Base-by-base conservation (phyloP, 306 rosid genomes). In the Alnus glutinosa region DNA sequence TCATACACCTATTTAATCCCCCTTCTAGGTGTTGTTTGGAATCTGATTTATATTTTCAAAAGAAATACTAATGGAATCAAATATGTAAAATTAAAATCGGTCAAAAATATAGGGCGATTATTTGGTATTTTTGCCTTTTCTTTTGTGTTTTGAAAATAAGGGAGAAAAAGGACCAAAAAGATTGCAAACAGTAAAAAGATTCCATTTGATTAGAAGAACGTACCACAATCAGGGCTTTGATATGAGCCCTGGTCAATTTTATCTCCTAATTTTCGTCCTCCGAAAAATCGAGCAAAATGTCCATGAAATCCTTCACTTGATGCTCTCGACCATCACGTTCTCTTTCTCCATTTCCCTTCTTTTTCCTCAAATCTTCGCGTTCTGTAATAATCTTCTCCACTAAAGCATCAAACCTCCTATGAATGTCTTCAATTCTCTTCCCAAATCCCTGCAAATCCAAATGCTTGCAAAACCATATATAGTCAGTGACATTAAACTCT, bases 191-290 rank as follows among this genome's bases (percentile, higher is more conserved):
- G 46, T 4, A 42, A 42, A 42, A 42, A 5, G 0, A 42, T 4
- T 5, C 46, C 8, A 42, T 42, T 42, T 42, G 46, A 42, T 42
- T 5, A 55, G 7, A 55, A 18, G 9, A 46, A 66, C 82, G 51
- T 71, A 89, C 89, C 83, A 82, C 23, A 69, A 87, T 81, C 16
- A 89, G 54, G 18, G 85, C 85, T 67, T 89, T 89, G 16, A 89
- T 49, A 10, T 89, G 83, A 50, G 54, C 75, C 44, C 88, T 83
- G 1, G 90, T 83, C 2, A 89, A 9, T 4, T 71, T 11, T 8
- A 85, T 70, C 39, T 85, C 86, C 4, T 10, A 54, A 37, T 64
- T 49, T 68, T 83, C 32, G 2, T 83, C 85, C 71, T 83, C 78
- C 0, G 54, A 19, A 7, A 75, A 77, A 79, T 87, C 85, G 7